Conservation (phyloP, 2,329 filamentous ascomycete genomes). For the Talaromyces sp. region DNA sequence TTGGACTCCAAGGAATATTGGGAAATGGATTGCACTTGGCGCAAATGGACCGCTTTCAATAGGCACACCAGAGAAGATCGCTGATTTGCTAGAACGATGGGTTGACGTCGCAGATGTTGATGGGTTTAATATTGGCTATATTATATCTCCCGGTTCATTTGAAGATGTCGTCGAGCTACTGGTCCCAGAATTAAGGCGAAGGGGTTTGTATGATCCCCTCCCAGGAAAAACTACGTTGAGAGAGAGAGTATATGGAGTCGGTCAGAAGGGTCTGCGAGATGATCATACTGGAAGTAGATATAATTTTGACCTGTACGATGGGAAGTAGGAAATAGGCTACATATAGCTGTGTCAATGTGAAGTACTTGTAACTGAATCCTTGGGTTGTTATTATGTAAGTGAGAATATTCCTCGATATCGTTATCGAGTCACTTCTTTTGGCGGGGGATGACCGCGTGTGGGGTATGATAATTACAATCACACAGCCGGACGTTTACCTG, state of each 20-base stretch:
- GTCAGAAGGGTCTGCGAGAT: conserved; percentile 50
- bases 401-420: not conserved
- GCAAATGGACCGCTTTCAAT: conserved; percentile 10
- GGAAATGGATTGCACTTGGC: conserved; percentile 3
- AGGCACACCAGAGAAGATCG: conserved; percentile 30
- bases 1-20: conserved; percentile 12
- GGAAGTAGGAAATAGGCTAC: conserved; percentile 47
- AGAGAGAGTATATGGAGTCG: conserved; percentile 60
- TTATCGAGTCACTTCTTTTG: not conserved
- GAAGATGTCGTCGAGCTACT: conserved; percentile 48
- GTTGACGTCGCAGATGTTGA: conserved; percentile 39
- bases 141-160: conserved; percentile 48
- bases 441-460: not conserved
- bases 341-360: not conserved
- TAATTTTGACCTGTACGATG: conserved; percentile 55
- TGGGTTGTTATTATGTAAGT: not conserved
- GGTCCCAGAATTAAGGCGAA: conserved; percentile 38
- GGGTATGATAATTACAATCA: not conserved
- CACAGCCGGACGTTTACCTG: conserved; percentile 20
- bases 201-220: conserved; percentile 27
- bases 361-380: too few species aligned
- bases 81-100: conserved; percentile 39
- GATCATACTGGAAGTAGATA: conserved; percentile 58
- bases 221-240: conserved; percentile 40
- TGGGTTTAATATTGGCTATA: conserved; percentile 42